Evolutionary conservation across 129 eudicot species (phyloP).

Genomic region (Calendula officinalis): DNA sequence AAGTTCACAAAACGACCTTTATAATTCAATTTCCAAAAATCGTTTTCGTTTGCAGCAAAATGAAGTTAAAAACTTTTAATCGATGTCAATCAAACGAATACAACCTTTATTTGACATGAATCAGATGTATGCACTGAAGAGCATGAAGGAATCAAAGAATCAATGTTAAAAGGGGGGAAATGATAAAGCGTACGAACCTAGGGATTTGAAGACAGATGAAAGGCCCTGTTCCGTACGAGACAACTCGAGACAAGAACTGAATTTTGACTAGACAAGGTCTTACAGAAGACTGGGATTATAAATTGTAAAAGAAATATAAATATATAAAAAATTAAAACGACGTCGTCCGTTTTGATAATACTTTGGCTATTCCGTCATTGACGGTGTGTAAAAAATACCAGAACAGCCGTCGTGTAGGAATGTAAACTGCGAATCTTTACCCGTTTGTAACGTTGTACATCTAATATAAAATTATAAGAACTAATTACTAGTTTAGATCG

Average conservation of each 20-base stretch:
- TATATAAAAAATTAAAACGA: slow-evolving; percentile 12
- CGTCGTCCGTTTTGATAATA: slow-evolving; percentile 24
- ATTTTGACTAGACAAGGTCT: slow-evolving; percentile 29
- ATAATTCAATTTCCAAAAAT: background rate
- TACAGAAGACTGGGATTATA: background rate
- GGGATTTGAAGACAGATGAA: slow-evolving; percentile 32
- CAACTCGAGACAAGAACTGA: slow-evolving; percentile 31
- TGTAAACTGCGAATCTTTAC: background rate
- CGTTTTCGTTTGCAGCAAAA: background rate
- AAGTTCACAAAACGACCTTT: background rate
- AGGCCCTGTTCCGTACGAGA: slow-evolving; percentile 34
- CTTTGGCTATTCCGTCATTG: slow-evolving; percentile 46
- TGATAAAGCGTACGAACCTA: slow-evolving; percentile 42
- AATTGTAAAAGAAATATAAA: background rate
- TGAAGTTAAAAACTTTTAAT: slow-evolving; percentile 1
- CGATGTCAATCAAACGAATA: slow-evolving; percentile 14
- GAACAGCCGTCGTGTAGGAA: slow-evolving; percentile 15
- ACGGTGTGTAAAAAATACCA: slow-evolving; percentile 12
- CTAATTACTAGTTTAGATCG: no score
- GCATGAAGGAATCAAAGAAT: background rate
- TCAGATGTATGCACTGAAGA: slow-evolving; percentile 19
- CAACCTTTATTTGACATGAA: background rate
- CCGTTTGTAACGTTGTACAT: background rate
- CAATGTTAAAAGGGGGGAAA: background rate
- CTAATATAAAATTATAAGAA: no score